Evolutionary conservation across 2,329 filamentous ascomycete genomes (phyloP).

Genomic region (Talaromyces marneffei): DNA sequence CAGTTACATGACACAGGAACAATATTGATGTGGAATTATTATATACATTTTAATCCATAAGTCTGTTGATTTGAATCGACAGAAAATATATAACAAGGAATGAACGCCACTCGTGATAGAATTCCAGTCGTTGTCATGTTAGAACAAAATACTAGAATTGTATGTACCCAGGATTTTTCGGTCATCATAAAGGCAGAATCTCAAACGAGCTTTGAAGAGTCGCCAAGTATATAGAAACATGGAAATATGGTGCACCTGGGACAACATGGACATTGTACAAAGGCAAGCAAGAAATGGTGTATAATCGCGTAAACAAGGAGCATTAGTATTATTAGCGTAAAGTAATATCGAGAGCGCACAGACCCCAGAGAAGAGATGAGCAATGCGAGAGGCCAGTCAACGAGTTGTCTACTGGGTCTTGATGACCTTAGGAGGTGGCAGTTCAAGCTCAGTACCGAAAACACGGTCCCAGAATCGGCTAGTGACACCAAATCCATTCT

Average conservation of each 20-base stretch:
- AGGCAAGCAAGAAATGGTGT: not conserved
- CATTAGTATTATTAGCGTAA: conserved; percentile 5
- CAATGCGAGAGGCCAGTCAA: not conserved
- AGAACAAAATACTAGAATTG: not conserved
- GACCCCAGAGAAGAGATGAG: not conserved
- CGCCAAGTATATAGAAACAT: not conserved
- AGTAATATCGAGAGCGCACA: not conserved
- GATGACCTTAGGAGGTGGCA: conserved; percentile 29
- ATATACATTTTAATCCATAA: not conserved
- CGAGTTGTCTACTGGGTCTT: conserved; percentile 30
- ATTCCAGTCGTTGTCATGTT: not conserved
- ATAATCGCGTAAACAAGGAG: not conserved
- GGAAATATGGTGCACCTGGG: not conserved
- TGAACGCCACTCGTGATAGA: not conserved
- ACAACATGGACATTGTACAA: not conserved
- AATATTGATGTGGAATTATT: not conserved
- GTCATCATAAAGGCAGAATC: not conserved
- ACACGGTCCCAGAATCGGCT: conserved; percentile 92
- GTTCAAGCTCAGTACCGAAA: conserved; percentile 77
- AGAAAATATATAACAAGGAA: not conserved
- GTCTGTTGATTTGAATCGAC: not conserved
- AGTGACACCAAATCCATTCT: conserved; percentile 95
- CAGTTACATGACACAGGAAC: too few relatives aligned
- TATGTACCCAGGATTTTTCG: not conserved
- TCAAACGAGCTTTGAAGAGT: not conserved